Percentiles rank a stretch among this genome's conserved stretches.
Evolutionary conservation across 2,329 filamentous ascomycete genomes (phyloP).

Genomic region (Colletotrichum sp.): DNA sequence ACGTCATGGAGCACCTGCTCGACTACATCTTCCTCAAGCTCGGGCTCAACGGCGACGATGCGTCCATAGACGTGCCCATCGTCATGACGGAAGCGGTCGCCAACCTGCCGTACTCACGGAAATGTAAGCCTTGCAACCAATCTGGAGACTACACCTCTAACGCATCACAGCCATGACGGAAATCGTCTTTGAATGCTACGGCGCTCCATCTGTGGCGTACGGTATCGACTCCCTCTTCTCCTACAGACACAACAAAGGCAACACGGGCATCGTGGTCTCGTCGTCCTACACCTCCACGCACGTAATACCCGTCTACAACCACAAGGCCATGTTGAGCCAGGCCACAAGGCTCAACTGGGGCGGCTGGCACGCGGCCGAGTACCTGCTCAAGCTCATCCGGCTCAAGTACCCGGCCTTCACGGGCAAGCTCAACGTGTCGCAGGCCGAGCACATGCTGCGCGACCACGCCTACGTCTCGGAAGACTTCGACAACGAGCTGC

Average conservation of each 20-base stretch:
- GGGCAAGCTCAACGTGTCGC: slow-evolving; percentile 82
- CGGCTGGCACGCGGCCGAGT: slow-evolving; percentile 87
- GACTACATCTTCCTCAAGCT: slow-evolving; percentile 96
- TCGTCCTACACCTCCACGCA: slow-evolving; percentile 95
- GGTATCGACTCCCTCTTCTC: slow-evolving; percentile 97
- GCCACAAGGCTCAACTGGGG: slow-evolving; percentile 95
- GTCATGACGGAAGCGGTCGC: slow-evolving; percentile 96
- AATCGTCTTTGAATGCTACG: slow-evolving; percentile 95
- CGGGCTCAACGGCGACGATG: slow-evolving; percentile 78
- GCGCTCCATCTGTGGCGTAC: slow-evolving; percentile 86
- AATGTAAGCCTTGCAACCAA: slow-evolving; percentile 59
- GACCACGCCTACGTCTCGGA: slow-evolving; percentile 90
- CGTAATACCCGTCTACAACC: slow-evolving; percentile 89
- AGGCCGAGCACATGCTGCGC: slow-evolving; percentile 85
- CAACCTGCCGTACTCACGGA: slow-evolving; percentile 86
- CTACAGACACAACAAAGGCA: slow-evolving; percentile 89
- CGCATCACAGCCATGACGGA: slow-evolving; percentile 83
- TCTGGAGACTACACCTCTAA: slow-evolving; percentile 28
- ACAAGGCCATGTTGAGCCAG: slow-evolving; percentile 82
- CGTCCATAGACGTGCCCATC: slow-evolving; percentile 81
- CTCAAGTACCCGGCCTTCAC: slow-evolving; percentile 93
- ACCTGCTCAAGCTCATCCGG: slow-evolving; percentile 84
- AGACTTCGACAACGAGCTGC: slow-evolving; percentile 81
- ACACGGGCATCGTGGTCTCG: slow-evolving; percentile 85
- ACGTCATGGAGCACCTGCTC: slow-evolving; percentile 92